Percentiles rank a stretch among this genome's conserved stretches.
These are phyloP conservation scores for Manihot esculenta DNA, from an alignment of 441 rosid genomes.

Conservation along the genomic window DNA sequence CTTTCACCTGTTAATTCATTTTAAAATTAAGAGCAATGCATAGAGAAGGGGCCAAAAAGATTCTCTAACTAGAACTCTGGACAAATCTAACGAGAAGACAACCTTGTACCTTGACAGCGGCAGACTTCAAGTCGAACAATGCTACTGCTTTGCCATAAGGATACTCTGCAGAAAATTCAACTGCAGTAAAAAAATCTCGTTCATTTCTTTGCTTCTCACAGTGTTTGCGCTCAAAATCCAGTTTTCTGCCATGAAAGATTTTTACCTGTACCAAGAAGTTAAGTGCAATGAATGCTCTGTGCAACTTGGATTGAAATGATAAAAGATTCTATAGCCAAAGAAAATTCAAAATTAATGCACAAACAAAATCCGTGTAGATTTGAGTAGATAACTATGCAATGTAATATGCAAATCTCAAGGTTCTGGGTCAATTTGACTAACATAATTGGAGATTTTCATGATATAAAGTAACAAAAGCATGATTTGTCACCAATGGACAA, in stretches of 20 bases:
- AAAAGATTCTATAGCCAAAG: slow-evolving; percentile 6
- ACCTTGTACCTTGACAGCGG: slow-evolving; percentile 48
- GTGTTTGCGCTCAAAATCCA: slow-evolving; percentile 60
- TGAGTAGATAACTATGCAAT: slow-evolving; percentile 5
- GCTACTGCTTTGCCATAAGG: slow-evolving; percentile 83
- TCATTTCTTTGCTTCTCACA: slow-evolving; percentile 45
- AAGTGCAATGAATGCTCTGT: slow-evolving; percentile 8
- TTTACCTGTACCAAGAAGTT: slow-evolving; percentile 49
- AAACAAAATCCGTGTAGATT: slow-evolving; percentile 3
- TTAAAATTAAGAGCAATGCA: background rate
- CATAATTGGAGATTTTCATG: background rate
- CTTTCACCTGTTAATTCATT: slow-evolving; percentile 50
- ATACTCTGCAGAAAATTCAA: slow-evolving; percentile 61
- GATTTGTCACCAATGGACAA: background rate
- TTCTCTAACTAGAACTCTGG: slow-evolving; percentile 7
- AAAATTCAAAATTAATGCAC: slow-evolving; percentile 12
- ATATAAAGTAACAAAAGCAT: background rate
- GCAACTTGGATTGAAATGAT: background rate
- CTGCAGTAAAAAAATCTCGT: slow-evolving; percentile 59
- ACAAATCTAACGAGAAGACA: slow-evolving; percentile 3
- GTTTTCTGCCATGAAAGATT: slow-evolving; percentile 58
- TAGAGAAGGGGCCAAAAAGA: background rate
- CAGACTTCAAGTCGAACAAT: slow-evolving; percentile 57
- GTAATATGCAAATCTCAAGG: slow-evolving; percentile 1
- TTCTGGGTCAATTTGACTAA: background rate